Base-by-base conservation (phyloP, 192 early-diverging fungal genomes). In the Dispira simplex region DNA sequence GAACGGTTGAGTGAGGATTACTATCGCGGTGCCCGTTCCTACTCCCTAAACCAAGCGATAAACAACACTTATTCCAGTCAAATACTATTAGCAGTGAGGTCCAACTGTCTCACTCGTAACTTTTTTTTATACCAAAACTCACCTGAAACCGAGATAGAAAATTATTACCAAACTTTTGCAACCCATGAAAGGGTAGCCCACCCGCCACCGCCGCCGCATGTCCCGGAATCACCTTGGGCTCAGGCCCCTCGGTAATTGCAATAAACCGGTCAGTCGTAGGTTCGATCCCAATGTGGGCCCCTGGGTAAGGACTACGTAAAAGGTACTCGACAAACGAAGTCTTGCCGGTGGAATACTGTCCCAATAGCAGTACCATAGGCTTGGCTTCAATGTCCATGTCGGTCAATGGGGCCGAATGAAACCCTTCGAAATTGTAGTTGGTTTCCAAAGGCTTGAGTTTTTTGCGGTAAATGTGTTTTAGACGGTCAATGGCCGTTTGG, bases 341-440 rank as follows among this genome's bases (percentile, higher is more conserved):
- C 68, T 92, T 92, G 59, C 89, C 88, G 0, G 89, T 91, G 25
- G 85, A 88, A 69, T 94, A 94, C 71, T 92, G 91, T 8, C 91
- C 91, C 65, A 94, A 71, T 20, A 94, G 72, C 16, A 94, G 71
- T 3, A 91, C 83, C 76, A 92, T 91, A 3, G 91, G 91, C 69
- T 90, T 90, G 14, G 90, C 86, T 62, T 79, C 82, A 56, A 93
- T 87, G 65, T 93, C 90, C 51, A 82, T 80, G 68, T 88, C 79
- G 11, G 89, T 86, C 65, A 90, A 68, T 10, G 89, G 86, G 32
- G 84, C 75, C 56, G 89, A 88, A 69, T 90, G 85, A 66, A 90
- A 89, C 12, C 83, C 83, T 73, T 88, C 86, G 71, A 88, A 90
- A 70, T 82, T 84, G 68, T 86, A 88, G 8, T 79, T 77, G 52